Percentiles rank a stretch among this genome's conserved stretches.
Evolutionary conservation across 768 basidiomycete genomes (phyloP).

Genomic region (Xanthoconium purpureum): DNA sequence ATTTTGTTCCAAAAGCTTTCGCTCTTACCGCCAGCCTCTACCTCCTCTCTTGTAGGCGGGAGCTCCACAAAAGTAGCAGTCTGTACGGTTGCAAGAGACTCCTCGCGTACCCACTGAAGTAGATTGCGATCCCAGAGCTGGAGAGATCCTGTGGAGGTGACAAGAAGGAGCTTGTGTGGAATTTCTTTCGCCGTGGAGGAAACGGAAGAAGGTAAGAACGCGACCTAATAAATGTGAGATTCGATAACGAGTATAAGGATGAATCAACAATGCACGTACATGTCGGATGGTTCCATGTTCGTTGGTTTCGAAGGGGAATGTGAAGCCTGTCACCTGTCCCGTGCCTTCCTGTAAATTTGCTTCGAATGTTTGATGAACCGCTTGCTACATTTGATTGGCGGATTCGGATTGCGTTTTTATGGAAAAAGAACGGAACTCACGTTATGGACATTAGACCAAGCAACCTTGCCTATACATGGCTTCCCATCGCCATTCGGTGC

Average conservation of each 20-base stretch:
- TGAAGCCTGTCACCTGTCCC: conserved; percentile 48
- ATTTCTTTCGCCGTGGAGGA: conserved; percentile 35
- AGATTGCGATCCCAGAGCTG: conserved; percentile 67
- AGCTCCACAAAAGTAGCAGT: conserved; percentile 75
- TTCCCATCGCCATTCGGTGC: conserved; percentile 47
- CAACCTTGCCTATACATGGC: conserved; percentile 59
- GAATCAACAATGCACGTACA: conserved; percentile 38
- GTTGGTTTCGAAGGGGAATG: conserved; percentile 63
- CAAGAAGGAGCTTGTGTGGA: conserved; percentile 45
- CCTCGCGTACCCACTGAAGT: conserved; percentile 77
- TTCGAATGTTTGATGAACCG: conserved; percentile 50
- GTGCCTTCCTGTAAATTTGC: conserved; percentile 45
- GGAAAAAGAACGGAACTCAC: conserved; percentile 38
- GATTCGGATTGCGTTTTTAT: neutral
- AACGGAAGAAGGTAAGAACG: conserved; percentile 46
- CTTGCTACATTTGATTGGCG: conserved; percentile 40
- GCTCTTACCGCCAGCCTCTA: conserved; percentile 1
- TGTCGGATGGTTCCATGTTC: conserved; percentile 67
- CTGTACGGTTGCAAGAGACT: conserved; percentile 63
- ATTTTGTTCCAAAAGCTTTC: conserved; percentile 54
- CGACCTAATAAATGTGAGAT: conserved; percentile 36
- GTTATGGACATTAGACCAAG: conserved; percentile 56
- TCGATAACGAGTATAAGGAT: neutral
- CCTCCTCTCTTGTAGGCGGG: conserved; percentile 48
- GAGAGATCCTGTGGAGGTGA: conserved; percentile 73